These are phyloP conservation scores for Carex cristatella DNA, from an alignment of 176 grass and related monocot genomes.

Conservation along the genomic window DNA sequence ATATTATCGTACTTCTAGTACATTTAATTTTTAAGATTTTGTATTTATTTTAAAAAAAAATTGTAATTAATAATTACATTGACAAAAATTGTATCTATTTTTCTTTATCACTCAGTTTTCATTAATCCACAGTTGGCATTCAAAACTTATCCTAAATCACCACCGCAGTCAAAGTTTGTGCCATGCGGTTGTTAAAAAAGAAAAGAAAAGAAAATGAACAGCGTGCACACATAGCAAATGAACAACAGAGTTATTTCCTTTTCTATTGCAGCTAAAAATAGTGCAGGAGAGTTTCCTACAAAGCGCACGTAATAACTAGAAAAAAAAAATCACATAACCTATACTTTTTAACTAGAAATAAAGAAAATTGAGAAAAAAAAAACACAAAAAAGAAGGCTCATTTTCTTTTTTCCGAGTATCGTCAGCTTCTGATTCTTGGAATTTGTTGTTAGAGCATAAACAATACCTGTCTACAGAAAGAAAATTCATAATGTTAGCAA, in stretches of 20 bases:
- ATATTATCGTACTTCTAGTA: too few species aligned
- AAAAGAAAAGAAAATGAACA: background rate
- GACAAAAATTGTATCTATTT: too few species aligned
- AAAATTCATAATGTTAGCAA: background rate
- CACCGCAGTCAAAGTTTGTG: too few species aligned
- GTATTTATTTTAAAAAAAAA: too few species aligned
- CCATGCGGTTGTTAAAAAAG: too few species aligned
- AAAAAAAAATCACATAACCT: too few species aligned
- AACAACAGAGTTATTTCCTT: background rate
- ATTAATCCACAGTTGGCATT: too few species aligned
- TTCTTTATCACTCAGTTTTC: too few species aligned
- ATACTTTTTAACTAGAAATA: background rate
- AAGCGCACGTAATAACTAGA: background rate
- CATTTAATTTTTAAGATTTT: too few species aligned
- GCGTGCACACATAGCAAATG: background rate
- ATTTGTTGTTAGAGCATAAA: background rate
- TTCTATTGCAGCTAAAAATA: background rate
- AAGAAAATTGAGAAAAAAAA: background rate
- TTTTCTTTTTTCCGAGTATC: background rate
- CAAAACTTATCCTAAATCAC: too few species aligned
- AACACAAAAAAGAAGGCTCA: background rate
- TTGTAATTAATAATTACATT: too few species aligned
- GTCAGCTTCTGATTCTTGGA: background rate
- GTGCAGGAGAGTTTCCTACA: constrained; percentile 17
- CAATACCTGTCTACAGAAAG: background rate